phyloP scores from a whole-genome alignment of 2,329 filamentous ascomycete genomes.

The Fusarium annulatum region DNA sequence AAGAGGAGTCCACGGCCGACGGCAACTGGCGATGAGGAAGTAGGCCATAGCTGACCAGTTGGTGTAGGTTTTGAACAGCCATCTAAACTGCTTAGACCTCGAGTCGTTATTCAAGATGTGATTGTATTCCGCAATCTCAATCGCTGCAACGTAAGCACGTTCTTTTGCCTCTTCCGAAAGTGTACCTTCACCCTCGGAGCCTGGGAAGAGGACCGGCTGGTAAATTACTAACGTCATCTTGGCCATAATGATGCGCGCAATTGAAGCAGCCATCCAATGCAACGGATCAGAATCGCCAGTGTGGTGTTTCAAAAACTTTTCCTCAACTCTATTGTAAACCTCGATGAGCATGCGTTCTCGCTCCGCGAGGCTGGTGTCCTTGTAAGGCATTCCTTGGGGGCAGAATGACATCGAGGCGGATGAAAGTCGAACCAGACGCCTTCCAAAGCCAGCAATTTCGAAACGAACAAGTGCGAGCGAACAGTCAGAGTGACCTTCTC shows the following conservation, averaged over 20 bases:
- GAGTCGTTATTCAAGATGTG: slow-evolving; percentile 72
- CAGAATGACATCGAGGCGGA: slow-evolving; percentile 50
- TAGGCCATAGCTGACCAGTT: slow-evolving; percentile 65
- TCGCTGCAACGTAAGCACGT: slow-evolving; percentile 75
- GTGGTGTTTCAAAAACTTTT: slow-evolving; percentile 64
- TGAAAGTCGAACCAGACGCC: slow-evolving; percentile 50
- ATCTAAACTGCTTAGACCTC: slow-evolving; percentile 58
- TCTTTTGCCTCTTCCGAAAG: slow-evolving; percentile 73
- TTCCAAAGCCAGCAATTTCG: slow-evolving; percentile 59
- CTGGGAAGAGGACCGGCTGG: slow-evolving; percentile 74
- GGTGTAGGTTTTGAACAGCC: slow-evolving; percentile 63
- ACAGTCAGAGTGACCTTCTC: slow-evolving; percentile 64
- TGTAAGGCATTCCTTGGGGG: slow-evolving; percentile 41
- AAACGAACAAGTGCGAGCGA: slow-evolving; percentile 61
- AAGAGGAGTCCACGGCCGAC: slow-evolving; percentile 61
- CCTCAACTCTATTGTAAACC: slow-evolving; percentile 64
- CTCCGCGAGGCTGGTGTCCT: slow-evolving; percentile 47
- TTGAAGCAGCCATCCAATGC: slow-evolving; percentile 75
- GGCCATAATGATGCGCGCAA: slow-evolving; percentile 77
- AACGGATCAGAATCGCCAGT: slow-evolving; percentile 62
- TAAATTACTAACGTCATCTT: slow-evolving; percentile 84
- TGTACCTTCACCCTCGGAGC: slow-evolving; percentile 63
- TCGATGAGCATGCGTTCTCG: slow-evolving; percentile 61
- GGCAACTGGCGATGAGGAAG: slow-evolving; percentile 58
- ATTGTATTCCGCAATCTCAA: slow-evolving; percentile 79